These are phyloP conservation scores for Zoysia pacifica DNA, from an alignment of 176 grass and related monocot species.

Conservation along the genomic window DNA sequence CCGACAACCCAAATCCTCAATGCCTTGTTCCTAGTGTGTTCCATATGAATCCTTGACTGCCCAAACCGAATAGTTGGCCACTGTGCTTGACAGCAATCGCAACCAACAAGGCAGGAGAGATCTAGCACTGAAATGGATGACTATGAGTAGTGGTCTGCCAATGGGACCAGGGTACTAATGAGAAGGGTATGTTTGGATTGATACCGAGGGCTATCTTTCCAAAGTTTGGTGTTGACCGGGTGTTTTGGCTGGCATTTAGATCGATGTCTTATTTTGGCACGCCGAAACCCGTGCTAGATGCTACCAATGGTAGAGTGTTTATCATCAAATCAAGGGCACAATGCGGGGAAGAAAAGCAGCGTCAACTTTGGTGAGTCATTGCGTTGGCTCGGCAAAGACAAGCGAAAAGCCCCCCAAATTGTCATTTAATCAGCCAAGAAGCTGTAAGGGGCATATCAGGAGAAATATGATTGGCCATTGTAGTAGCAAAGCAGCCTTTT, in stretches of 20 bases:
- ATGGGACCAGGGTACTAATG: background rate
- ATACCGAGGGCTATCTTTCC: too few species aligned
- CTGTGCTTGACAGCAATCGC: background rate
- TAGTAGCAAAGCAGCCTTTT: background rate
- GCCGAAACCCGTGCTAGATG: too few species aligned
- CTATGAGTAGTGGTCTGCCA: background rate
- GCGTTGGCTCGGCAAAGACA: too few species aligned
- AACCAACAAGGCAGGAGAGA: background rate
- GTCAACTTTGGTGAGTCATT: too few species aligned
- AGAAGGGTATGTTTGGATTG: too few species aligned
- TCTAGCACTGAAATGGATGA: background rate
- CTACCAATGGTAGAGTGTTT: too few species aligned
- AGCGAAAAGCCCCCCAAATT: background rate
- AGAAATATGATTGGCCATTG: too few species aligned
- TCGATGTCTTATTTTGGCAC: too few species aligned
- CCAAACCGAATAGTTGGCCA: slow-evolving; percentile 4
- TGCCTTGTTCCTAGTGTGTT: background rate
- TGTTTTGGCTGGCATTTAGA: too few species aligned
- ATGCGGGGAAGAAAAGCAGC: too few species aligned
- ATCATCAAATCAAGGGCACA: too few species aligned
- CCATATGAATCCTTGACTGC: background rate
- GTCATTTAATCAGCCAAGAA: slow-evolving; percentile 12
- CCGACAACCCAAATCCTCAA: background rate
- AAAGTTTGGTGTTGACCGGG: too few species aligned
- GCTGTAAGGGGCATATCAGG: background rate